These are phyloP conservation scores for Diaporthe citrichinensis DNA, from an alignment of 2,329 filamentous ascomycete genomes.

Conservation along the genomic window DNA sequence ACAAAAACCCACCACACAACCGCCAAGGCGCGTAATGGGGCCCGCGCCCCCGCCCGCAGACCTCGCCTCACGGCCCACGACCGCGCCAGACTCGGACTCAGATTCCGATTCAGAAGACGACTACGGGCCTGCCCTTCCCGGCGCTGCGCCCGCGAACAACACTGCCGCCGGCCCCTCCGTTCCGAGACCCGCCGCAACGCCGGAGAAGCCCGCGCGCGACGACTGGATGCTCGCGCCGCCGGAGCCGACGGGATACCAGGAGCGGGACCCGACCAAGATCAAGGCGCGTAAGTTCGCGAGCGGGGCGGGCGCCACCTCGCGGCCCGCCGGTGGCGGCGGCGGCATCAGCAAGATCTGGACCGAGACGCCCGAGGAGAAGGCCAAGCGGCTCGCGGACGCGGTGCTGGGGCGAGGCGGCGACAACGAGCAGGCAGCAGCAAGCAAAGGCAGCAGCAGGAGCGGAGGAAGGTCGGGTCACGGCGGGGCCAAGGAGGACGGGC, in stretches of 20 bases:
- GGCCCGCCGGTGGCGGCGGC: constrained; percentile 52
- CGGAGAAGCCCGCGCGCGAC: constrained; percentile 70
- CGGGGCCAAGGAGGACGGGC: constrained; percentile 54
- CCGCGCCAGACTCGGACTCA: constrained; percentile 40
- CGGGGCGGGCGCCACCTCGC: constrained; percentile 49
- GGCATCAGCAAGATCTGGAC: constrained; percentile 84
- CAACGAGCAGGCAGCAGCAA: constrained; percentile 40
- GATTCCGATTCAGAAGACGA: constrained; percentile 61
- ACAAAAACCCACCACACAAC: constrained; percentile 23
- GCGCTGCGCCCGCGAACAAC: constrained; percentile 51
- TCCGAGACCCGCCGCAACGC: constrained; percentile 47
- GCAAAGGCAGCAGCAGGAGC: constrained; percentile 61
- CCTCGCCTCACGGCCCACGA: constrained; percentile 55
- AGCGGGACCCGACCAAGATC: constrained; percentile 85
- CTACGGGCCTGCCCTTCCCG: constrained; percentile 73
- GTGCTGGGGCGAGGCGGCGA: constrained; percentile 77
- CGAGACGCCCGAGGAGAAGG: constrained; percentile 91
- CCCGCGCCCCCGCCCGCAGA: constrained; percentile 59
- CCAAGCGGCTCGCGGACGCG: constrained; percentile 83
- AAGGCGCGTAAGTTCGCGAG: constrained; percentile 87
- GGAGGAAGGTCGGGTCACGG: constrained; percentile 53
- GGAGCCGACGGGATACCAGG: constrained; percentile 66
- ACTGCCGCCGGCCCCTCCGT: constrained; percentile 60
- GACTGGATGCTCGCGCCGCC: constrained; percentile 88
- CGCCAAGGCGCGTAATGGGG: constrained; percentile 52